Percentiles rank a stretch among this genome's conserved stretches.
phyloP scores from a whole-genome alignment of 192 early-diverging fungal species.

The Rhizophagus sp. region DNA sequence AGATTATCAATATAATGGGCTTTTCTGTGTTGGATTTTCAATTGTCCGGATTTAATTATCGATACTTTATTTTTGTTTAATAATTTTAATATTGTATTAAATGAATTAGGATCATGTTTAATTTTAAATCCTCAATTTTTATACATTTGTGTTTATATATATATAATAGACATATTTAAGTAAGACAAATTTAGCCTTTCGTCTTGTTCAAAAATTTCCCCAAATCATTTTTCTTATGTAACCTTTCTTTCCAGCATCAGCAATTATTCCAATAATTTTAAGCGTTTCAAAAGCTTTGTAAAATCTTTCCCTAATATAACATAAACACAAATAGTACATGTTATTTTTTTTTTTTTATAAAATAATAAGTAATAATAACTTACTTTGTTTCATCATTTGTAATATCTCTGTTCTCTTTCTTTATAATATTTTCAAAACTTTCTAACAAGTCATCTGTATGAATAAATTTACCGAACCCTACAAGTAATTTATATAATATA shows the following conservation, averaged over 20 bases:
- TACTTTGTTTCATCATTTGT: conserved; percentile 52
- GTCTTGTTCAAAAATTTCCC: conserved; percentile 39
- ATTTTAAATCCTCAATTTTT: no score
- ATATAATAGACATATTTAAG: not conserved
- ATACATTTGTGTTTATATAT: no score
- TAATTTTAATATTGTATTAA: no score
- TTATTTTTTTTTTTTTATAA: not conserved
- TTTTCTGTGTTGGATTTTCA: no score
- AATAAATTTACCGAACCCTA: conserved; percentile 91
- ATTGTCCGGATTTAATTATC: no score
- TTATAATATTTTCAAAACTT: conserved; percentile 77
- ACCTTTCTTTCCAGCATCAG: conserved; percentile 90
- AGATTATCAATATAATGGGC: no score
- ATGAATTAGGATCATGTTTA: no score
- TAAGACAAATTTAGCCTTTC: not conserved
- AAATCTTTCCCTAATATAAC: conserved; percentile 72
- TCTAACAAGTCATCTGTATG: conserved; percentile 92
- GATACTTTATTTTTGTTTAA: no score
- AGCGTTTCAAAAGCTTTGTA: conserved; percentile 82
- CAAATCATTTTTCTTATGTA: conserved; percentile 88
- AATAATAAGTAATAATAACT: conserved; percentile 40
- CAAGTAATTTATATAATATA: conserved; percentile 87
- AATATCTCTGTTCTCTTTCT: conserved; percentile 34
- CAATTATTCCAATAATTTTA: conserved; percentile 89
- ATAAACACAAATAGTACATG: conserved; percentile 16